phyloP scores from a whole-genome alignment of 1,284 basidiomycete species.

The Tylopilus sp. region DNA sequence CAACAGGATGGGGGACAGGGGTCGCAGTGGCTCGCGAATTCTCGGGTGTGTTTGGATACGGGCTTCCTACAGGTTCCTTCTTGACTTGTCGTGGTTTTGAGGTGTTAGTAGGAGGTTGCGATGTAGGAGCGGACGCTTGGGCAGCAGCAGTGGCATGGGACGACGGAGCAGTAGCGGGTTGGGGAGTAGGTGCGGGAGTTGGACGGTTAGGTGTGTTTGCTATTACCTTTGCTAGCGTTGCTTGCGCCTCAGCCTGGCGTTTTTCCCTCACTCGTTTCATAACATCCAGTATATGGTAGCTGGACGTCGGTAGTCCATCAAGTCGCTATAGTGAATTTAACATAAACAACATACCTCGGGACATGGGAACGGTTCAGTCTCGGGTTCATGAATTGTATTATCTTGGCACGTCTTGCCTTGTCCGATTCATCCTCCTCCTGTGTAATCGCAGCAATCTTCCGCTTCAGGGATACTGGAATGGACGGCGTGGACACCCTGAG shows the following conservation, averaged over 20 bases:
- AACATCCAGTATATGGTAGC: slow-evolving; percentile 54
- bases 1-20: slow-evolving; percentile 31
- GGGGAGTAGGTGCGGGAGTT: slow-evolving; percentile 20
- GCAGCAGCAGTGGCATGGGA: slow-evolving; percentile 15
- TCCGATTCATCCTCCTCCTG: slow-evolving; percentile 70
- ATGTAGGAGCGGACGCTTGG: slow-evolving; percentile 16
- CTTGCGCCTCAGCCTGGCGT: slow-evolving; percentile 27
- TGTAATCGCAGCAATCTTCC: slow-evolving; percentile 62
- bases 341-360: slow-evolving; percentile 41
- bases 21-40: slow-evolving; percentile 30
- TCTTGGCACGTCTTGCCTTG: slow-evolving; percentile 63
- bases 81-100: slow-evolving; percentile 28
- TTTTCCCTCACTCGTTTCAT: slow-evolving; percentile 36
- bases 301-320: slow-evolving; percentile 25
- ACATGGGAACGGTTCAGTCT: slow-evolving; percentile 43
- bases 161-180: slow-evolving; percentile 19
- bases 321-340: slow-evolving; percentile 1
- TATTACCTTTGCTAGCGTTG: slow-evolving; percentile 19
- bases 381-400: slow-evolving; percentile 74
- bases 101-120: slow-evolving; percentile 21
- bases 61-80: slow-evolving; percentile 29
- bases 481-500: slow-evolving; percentile 65
- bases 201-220: slow-evolving; percentile 25
- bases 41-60: slow-evolving; percentile 31
- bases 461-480: slow-evolving; percentile 65